phyloP scores from a whole-genome alignment of 495 filamentous ascomycete species.

The Wilcoxina mikolae region DNA sequence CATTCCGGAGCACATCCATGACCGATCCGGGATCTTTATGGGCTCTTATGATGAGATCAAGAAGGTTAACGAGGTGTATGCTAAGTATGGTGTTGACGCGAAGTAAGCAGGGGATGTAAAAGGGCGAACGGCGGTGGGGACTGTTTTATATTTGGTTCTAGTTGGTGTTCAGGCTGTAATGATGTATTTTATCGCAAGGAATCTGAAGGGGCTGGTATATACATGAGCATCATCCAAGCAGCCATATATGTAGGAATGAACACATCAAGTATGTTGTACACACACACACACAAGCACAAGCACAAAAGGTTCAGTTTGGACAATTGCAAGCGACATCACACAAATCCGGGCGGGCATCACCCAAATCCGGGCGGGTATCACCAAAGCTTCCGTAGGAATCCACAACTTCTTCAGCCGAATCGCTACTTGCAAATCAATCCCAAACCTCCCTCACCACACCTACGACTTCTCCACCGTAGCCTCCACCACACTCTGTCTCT shows the following conservation, averaged over 20 bases:
- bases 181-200: constrained; percentile 1
- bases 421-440: too few species aligned
- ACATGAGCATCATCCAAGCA: too few species aligned
- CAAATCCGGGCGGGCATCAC: too few species aligned
- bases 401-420: too few species aligned
- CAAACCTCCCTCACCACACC: neutral
- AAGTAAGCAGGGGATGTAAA: neutral
- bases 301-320: too few species aligned
- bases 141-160: neutral
- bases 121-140: neutral
- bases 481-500: constrained; percentile 57
- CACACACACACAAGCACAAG: too few species aligned
- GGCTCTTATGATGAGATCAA: constrained; percentile 89
- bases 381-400: too few species aligned
- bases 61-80: constrained; percentile 68
- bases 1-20: constrained; percentile 85
- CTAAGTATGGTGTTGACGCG: constrained; percentile 31
- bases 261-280: too few species aligned
- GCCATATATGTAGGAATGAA: too few species aligned
- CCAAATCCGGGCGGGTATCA: too few species aligned
- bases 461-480: constrained; percentile 22
- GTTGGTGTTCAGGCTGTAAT: constrained; percentile 6
- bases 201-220: neutral
- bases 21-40: constrained; percentile 89
- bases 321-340: too few species aligned